A percentile compares a stretch with the other conserved stretches of the same genome.
These are phyloP conservation scores for Daedaleopsis nitida DNA, from an alignment of 768 basidiomycete genomes.

Conservation along the genomic window DNA sequence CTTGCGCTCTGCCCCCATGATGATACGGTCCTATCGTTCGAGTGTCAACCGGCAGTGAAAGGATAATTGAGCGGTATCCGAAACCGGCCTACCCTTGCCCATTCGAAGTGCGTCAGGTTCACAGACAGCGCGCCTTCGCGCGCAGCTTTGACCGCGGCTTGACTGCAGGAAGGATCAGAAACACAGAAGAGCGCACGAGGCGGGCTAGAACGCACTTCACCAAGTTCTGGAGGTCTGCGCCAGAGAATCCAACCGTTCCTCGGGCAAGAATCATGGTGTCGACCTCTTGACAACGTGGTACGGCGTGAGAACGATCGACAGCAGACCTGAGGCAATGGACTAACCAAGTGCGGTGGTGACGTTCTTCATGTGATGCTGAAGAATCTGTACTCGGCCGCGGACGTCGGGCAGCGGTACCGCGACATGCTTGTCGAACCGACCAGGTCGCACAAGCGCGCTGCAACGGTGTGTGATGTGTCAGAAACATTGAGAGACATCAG, in stretches of 20 bases:
- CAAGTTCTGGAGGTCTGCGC: conserved; percentile 96
- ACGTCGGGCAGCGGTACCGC: conserved; percentile 95
- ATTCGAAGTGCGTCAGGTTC: conserved; percentile 85
- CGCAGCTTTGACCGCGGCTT: conserved; percentile 94
- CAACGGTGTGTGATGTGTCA: background rate
- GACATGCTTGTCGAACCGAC: conserved; percentile 93
- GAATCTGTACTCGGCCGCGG: conserved; percentile 89
- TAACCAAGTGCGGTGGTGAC: conserved; percentile 64
- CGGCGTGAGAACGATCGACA: conserved; percentile 11
- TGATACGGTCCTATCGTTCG: conserved; percentile 72
- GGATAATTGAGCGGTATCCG: background rate
- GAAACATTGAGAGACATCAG: background rate
- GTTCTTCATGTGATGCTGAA: conserved; percentile 87
- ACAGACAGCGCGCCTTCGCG: conserved; percentile 80
- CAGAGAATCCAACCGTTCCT: conserved; percentile 95
- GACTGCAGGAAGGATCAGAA: conserved; percentile 38
- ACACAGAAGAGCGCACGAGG: background rate
- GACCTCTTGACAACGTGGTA: conserved; percentile 51
- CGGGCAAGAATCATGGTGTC: conserved; percentile 89
- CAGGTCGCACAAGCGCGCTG: conserved; percentile 93
- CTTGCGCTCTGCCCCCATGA: conserved; percentile 96
- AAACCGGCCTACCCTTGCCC: conserved; percentile 76
- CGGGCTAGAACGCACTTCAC: conserved; percentile 69
- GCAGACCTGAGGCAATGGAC: conserved; percentile 10
- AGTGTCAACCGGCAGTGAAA: background rate